Evolutionary conservation across 2,329 filamentous ascomycete species (phyloP), one percentile per base, ranked within the genome.

Genomic region (Neodidymelliopsis sp.): DNA sequence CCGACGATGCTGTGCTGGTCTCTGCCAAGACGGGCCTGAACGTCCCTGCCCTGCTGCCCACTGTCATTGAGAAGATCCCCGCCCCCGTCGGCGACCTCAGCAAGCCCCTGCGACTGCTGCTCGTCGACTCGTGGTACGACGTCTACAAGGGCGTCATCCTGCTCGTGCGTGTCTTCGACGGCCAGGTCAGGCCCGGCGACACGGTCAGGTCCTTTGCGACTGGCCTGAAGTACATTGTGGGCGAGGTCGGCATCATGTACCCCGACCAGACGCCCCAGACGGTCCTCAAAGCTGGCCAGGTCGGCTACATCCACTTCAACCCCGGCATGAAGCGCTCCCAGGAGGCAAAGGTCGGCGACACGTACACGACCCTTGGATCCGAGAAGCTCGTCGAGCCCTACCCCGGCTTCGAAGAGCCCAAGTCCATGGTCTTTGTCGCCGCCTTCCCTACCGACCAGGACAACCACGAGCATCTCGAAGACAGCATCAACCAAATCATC

Each of bases 71-170:
- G 59, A 81, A 87, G 51, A 88, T 99, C 4, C 93, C 94, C 15
- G 83, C 85, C 62, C 94, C 94, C 0, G 74, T 83, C 0, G 94
- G 94, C 4, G 86, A 94, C 61, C 75, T 81, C 42, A 80, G 75
- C 12, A 89, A 86, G 62, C 90, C 91, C 1, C 74, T 97, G 47
- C 86, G 90, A 50, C 82, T 97, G 75, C 79, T 99, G 36, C 84
- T 99, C 11, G 91, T 99, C 20, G 94, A 99, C 74, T 97, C 92
- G 16, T 99, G 94, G 94, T 99, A 99, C 71, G 92, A 96, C 67
- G 92, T 88, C 53, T 99, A 97, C 74, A 89, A 91, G 59, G 94
- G 94, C 10, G 94, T 99, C 25, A 88, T 97, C 42, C 81, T 97
- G 40, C 81, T 99, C 6, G 91, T 99, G 10, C 82, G 94, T 9